phyloP scores from a whole-genome alignment of 805 yeast genomes.

The Pichia thaimueangensis region DNA sequence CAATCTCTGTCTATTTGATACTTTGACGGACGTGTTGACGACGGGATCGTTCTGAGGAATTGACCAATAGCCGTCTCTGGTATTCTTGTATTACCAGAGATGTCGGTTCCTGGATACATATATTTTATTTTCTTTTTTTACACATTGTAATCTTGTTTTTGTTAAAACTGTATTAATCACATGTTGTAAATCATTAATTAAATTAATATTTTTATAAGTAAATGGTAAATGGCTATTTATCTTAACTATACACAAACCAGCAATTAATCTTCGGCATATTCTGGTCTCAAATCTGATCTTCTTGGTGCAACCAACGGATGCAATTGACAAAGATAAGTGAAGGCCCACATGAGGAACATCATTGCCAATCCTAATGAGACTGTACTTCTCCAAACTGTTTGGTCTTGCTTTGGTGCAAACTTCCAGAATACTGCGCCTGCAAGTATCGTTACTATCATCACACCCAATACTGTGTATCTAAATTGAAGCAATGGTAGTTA shows the following conservation, averaged over 20 bases:
- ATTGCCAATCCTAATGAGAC: constrained; percentile 61
- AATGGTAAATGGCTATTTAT: no score
- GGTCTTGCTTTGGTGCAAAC: constrained; percentile 77
- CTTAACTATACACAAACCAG: no score
- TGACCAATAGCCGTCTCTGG: background rate
- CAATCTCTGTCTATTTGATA: constrained; percentile 20
- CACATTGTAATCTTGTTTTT: background rate
- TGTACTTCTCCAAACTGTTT: constrained; percentile 72
- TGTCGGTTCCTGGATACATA: constrained; percentile 6
- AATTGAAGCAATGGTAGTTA: no score
- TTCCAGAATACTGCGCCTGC: constrained; percentile 71
- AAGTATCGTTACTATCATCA: constrained; percentile 48
- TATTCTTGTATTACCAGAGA: background rate
- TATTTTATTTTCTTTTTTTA: background rate
- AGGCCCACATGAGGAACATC: constrained; percentile 65
- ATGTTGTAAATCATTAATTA: no score
- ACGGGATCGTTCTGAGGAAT: constrained; percentile 18
- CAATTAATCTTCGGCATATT: constrained; percentile 45
- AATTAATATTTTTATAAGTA: no score
- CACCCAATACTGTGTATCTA: constrained; percentile 14
- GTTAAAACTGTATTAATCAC: background rate
- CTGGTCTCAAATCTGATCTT: constrained; percentile 86
- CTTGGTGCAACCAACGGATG: constrained; percentile 91
- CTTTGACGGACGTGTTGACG: constrained; percentile 22
- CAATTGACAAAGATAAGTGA: constrained; percentile 78